Evolutionary conservation across 805 yeast species (phyloP).

Genomic region (Candida arabinofermentans): DNA sequence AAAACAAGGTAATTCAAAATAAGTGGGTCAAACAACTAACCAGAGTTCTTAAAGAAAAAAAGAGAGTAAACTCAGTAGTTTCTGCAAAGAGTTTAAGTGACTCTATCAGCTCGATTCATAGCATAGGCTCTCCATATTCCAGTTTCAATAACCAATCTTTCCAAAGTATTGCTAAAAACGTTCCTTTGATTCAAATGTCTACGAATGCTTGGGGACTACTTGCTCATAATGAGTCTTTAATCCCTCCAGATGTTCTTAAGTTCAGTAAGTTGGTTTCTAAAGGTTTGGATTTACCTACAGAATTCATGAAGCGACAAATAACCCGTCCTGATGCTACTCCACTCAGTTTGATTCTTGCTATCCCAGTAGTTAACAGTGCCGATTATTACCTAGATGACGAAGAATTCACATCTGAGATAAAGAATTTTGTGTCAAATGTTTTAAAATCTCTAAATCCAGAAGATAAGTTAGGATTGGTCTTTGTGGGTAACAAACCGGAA

Average conservation of each 20-base stretch:
- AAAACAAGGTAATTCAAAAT: constrained; percentile 20
- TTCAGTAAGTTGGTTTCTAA: constrained; percentile 34
- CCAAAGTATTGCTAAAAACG: constrained; percentile 8
- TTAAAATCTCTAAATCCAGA: constrained; percentile 13
- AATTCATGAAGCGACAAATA: constrained; percentile 34
- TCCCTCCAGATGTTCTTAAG: constrained; percentile 38
- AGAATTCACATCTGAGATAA: constrained; percentile 18
- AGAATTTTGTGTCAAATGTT: constrained; percentile 7
- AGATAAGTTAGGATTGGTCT: constrained; percentile 29
- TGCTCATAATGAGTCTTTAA: constrained; percentile 24
- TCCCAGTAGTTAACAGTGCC: constrained; percentile 21
- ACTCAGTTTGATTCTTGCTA: constrained; percentile 20
- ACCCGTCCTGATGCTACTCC: constrained; percentile 36
- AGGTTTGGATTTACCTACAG: constrained; percentile 40
- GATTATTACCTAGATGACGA: constrained; percentile 16
- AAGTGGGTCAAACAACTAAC: constrained; percentile 27
- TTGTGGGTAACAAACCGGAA: constrained; percentile 18
- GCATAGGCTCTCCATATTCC: neutral
- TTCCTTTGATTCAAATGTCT: constrained; percentile 44
- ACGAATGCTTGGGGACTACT: constrained; percentile 46
- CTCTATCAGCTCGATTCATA: neutral
- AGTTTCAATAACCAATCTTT: neutral
- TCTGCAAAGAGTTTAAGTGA: neutral
- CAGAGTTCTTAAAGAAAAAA: constrained; percentile 15
- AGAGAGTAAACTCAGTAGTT: neutral